Percentiles rank a stretch among this genome's conserved stretches.
phyloP scores from a whole-genome alignment of 2,329 filamentous ascomycete genomes.

The Aspergillus candidus region DNA sequence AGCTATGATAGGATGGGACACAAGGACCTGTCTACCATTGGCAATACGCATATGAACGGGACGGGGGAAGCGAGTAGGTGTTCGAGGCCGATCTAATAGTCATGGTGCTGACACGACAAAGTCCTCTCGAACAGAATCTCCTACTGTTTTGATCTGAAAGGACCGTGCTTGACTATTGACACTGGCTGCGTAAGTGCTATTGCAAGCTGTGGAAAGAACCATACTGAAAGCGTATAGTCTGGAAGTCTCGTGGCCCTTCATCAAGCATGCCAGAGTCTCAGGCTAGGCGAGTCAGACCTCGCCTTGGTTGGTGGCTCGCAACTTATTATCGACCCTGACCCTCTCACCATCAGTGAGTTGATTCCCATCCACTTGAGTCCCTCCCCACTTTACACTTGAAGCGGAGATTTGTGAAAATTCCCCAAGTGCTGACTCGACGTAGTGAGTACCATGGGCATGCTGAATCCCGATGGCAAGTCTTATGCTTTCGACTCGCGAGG shows the following conservation, averaged over 20 bases:
- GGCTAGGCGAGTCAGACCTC: background rate
- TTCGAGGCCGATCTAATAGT: background rate
- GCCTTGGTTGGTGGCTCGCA: background rate
- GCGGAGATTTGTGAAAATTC: too few relatives aligned
- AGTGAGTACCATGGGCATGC: too few relatives aligned
- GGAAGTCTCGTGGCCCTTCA: background rate
- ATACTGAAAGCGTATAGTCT: background rate
- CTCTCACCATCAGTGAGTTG: too few relatives aligned
- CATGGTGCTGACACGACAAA: too few relatives aligned
- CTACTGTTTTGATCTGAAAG: background rate
- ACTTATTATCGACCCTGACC: background rate
- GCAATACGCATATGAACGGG: background rate
- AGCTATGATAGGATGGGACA: background rate
- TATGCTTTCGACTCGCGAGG: too few relatives aligned
- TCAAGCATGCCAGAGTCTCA: background rate
- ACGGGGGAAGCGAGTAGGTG: background rate
- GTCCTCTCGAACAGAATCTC: background rate
- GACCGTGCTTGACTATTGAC: background rate
- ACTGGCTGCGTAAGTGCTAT: background rate
- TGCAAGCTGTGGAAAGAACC: too few relatives aligned
- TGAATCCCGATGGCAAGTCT: too few relatives aligned
- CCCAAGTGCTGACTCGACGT: too few relatives aligned
- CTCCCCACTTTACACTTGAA: too few relatives aligned
- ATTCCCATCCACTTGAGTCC: too few relatives aligned
- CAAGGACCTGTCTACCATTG: background rate